A percentile compares a stretch with the other conserved stretches of the same genome.
Evolutionary conservation across 1,284 basidiomycete species (phyloP).

Genomic region (Ceratobasidium sp.): DNA sequence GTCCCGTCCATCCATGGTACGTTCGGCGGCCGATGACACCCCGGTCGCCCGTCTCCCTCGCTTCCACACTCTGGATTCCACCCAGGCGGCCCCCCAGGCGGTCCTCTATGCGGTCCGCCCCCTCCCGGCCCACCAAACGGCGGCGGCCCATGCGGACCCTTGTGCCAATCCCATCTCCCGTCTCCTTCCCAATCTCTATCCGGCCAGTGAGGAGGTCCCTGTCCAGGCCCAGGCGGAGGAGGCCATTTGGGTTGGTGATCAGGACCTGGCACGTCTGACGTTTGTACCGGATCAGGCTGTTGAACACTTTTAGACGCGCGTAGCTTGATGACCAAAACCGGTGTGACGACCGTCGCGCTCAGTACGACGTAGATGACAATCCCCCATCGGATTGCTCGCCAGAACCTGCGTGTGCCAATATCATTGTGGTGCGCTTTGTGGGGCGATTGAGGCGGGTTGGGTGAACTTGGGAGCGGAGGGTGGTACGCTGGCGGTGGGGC

Average conservation of each 20-base stretch:
- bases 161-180: constrained; percentile 10
- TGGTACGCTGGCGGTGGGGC: constrained; percentile 22
- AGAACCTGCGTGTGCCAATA: constrained; percentile 11
- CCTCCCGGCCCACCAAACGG: constrained; percentile 3
- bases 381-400: constrained; percentile 10
- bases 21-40: constrained; percentile 32
- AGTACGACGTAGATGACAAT: constrained; percentile 25
- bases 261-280: background rate
- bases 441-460: background rate
- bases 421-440: background rate
- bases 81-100: background rate
- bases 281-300: constrained; percentile 21
- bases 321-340: constrained; percentile 13
- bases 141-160: background rate
- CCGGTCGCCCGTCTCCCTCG: background rate
- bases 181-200: constrained; percentile 19
- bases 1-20: constrained; percentile 10
- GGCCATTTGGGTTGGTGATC: background rate
- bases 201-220: constrained; percentile 9
- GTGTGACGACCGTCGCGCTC: constrained; percentile 33
- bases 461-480: constrained; percentile 22
- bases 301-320: constrained; percentile 10
- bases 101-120: background rate
- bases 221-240: background rate
- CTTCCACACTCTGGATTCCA: constrained; percentile 29